Base-by-base conservation (phyloP, 2,329 filamentous ascomycete species). In the Calonectria pauciramosa region DNA sequence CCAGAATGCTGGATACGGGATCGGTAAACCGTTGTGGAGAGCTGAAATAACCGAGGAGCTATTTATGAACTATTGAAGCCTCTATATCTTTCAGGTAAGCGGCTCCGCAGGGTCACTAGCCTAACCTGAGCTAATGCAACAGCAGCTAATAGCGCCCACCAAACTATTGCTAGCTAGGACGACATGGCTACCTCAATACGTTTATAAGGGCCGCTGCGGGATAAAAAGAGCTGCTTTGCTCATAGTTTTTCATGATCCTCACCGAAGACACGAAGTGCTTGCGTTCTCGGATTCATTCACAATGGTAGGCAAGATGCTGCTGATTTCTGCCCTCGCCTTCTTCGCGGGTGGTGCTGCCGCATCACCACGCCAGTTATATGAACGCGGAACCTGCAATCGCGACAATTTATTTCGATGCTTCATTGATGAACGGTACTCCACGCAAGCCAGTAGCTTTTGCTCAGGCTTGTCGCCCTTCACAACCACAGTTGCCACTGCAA, bases 331-430 rank as follows among this genome's bases (percentile, higher is more conserved):
- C 3, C 59, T 79, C 30, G 38, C 56, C 34, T n/a, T 78, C 11
- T 36, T 51, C 3, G 65, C 69, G 14, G n/a, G 34, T 9, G 54
- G 54, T 14, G 66, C 73, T 13, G 67, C 75, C 28, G 67, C 75
- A 49, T 71, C 76, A 26, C 72, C 76, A 11, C 68, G 47, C 44
- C 69, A 70, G 38, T 18, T 74, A 13, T 41, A 52, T 49, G 74
- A 75, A 60, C 76, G 77, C 2, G 69, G 16, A 13, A 51, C 65
- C 1, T 80, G 78, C 64, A 80, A 79, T 32, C 74, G 77, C 9
- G 79, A 80, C 38, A 80, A 78, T 18, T 64, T 80, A 2, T 74
- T 80, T 26, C 76, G 75, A 63, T 80, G 79, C 59, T 78, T 80
- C 14, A 73, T 76, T 20, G 78, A 79, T 26, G 47, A 73, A 28